These are phyloP conservation scores for Penicillium goetzii DNA, from an alignment of 495 filamentous ascomycete genomes.

Conservation along the genomic window DNA sequence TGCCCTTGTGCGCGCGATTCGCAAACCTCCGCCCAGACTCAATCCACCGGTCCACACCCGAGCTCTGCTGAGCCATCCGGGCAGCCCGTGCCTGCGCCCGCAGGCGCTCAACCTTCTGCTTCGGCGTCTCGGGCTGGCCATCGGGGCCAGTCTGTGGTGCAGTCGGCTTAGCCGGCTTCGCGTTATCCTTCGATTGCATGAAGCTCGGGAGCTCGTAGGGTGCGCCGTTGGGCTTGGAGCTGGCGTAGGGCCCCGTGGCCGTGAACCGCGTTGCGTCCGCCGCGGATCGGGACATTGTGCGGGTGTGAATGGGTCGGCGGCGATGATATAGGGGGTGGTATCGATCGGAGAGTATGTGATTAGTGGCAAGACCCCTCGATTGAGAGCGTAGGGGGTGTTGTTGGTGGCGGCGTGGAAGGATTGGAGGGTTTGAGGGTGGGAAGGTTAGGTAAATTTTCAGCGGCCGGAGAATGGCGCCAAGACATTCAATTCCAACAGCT, in stretches of 20 bases:
- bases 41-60: constrained; percentile 68
- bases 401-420: constrained; percentile 19
- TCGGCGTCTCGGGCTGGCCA: constrained; percentile 70
- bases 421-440: constrained; percentile 22
- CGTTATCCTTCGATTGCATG: constrained; percentile 30
- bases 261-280: constrained; percentile 96
- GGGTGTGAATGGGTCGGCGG: constrained; percentile 1
- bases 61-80: constrained; percentile 63
- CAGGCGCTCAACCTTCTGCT: constrained; percentile 85
- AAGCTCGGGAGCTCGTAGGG: constrained; percentile 46
- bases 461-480: constrained; percentile 33
- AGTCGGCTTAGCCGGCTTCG: constrained; percentile 27
- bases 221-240: constrained; percentile 60
- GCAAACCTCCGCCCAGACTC: constrained; percentile 71
- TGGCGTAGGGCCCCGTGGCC: constrained; percentile 84
- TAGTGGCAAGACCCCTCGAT: neutral
- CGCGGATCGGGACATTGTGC: constrained; percentile 79
- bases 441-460: constrained; percentile 46
- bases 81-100: constrained; percentile 77
- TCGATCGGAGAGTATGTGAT: constrained; percentile 8
- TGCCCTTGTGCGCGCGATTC: constrained; percentile 80
- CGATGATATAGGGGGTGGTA: constrained; percentile 7
- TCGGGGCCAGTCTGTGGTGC: constrained; percentile 34
- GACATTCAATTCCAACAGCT: constrained; percentile 28
- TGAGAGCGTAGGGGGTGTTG: constrained; percentile 25